Evolutionary conservation across 306 rosid species (phyloP).

Genomic region (peach (Prunus persica)): DNA sequence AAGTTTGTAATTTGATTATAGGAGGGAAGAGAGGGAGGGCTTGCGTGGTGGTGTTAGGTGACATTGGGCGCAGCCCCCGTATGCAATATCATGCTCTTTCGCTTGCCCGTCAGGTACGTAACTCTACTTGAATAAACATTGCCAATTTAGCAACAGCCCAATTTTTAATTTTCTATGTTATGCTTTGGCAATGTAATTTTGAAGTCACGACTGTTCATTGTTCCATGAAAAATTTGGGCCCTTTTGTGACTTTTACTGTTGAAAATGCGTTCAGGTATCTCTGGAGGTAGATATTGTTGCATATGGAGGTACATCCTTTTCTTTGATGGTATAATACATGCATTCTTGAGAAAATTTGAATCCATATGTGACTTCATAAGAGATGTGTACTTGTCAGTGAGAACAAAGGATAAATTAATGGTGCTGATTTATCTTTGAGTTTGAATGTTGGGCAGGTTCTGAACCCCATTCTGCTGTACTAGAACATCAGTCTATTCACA

Average conservation of each 20-base stretch:
- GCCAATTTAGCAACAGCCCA: conserved; percentile 2
- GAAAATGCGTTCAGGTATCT: conserved; percentile 61
- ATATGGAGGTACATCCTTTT: conserved; percentile 65
- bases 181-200: not conserved
- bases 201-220: not conserved
- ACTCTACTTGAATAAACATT: not conserved
- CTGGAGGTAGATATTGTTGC: conserved; percentile 84
- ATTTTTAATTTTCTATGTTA: not conserved
- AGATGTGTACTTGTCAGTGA: conserved; percentile 4
- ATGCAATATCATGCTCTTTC: conserved; percentile 98
- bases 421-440: not conserved
- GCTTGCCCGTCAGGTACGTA: conserved; percentile 75
- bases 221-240: not conserved
- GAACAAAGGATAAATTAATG: not conserved
- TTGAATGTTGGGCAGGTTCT: conserved; percentile 60
- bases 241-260: not conserved
- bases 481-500: conserved; percentile 63
- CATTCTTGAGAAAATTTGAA: not conserved
- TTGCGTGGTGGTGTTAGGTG: conserved; percentile 88
- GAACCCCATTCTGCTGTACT: conserved; percentile 73
- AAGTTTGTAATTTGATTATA: conserved; percentile 10
- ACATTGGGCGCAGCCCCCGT: conserved; percentile 96
- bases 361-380: not conserved
- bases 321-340: not conserved
- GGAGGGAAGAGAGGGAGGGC: conserved; percentile 70